Conservation (phyloP, 106 monocot species). For the Cymbidium sinense region DNA sequence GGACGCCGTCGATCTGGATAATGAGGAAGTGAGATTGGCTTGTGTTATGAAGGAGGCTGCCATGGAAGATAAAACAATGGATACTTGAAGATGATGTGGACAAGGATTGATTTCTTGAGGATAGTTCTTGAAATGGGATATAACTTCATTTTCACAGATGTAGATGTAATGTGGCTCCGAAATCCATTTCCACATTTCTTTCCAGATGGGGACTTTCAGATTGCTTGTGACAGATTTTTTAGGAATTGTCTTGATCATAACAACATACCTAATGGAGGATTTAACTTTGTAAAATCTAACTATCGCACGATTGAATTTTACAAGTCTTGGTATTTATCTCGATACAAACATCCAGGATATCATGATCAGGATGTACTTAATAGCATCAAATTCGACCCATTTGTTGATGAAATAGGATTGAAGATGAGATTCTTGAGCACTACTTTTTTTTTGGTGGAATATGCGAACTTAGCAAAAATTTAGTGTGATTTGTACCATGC, state of each 20-base stretch:
- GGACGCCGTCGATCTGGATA: conserved; percentile 14
- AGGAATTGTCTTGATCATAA: conserved; percentile 7
- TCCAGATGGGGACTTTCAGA: conserved; percentile 26
- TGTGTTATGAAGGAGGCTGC: conserved; percentile 38
- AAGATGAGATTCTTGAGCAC: conserved; percentile 20
- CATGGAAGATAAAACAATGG: conserved; percentile 53
- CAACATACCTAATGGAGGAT: conserved; percentile 23
- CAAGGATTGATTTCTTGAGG: conserved; percentile 53
- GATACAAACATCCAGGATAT: conserved; percentile 10
- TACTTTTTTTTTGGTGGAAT: conserved; percentile 22
- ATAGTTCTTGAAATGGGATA: conserved; percentile 57
- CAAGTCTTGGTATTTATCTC: conserved; percentile 20
- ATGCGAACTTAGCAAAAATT: conserved; percentile 24
- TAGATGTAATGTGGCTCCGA: conserved; percentile 22
- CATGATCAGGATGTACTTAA: conserved; percentile 32
- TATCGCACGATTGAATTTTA: conserved; percentile 25
- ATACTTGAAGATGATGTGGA: conserved; percentile 73
- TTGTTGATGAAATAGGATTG: conserved; percentile 15
- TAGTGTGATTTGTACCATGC: conserved; percentile 24
- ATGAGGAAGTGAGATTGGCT: conserved; percentile 33
- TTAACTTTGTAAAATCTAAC: conserved; percentile 28
- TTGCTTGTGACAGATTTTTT: conserved; percentile 20
- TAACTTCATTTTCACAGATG: conserved; percentile 71
- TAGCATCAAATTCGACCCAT: conserved; percentile 21
- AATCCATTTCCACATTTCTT: conserved; percentile 19